Evolutionary conservation across 805 yeast genomes (phyloP), one percentile per base, ranked within the genome.

Genomic region (Candida bentonensis): DNA sequence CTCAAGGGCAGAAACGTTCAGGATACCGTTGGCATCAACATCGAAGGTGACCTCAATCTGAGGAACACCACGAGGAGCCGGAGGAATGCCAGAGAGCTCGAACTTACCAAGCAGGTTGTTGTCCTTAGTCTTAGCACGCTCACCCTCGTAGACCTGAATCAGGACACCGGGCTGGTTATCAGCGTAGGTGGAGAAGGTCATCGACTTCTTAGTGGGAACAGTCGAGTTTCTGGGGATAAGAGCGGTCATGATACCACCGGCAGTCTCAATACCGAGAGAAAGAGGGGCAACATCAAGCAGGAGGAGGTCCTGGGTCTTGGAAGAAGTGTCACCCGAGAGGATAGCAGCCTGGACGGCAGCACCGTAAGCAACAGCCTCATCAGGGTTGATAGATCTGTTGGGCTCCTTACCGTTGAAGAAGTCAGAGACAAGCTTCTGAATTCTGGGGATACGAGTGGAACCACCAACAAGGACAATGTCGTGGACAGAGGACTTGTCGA

Each of bases 241-340:
- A 73, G 85, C 85, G 67, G 96, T 88, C 95, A 88, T 87, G 70
- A 87, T 88, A 79, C 96, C 96, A 76, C 97, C 96, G 61, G 96
- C 96, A 56, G 96, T 88, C 74, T 88, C 96, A 69, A 88, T 87
- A 79, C 97, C 97, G 59, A 87, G 68, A 45, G 96, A 88, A 65
- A 88, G 76, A 68, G 97, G 96, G 61, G 96, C 94, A 66, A 88
- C 96, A 77, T 88, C 97, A 65, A 89, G 78, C 62, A 88, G 76
- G 64, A 89, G 73, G 67, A 87, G 74, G 67, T 87, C 96, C 74
- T 87, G 95, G 50, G 96, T 88, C 82, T 86, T 86, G 50, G 95
- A 79, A 36, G 96, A 87, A 56, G 89, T 80, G 70, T 87, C 96
- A 72, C 96, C 96, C 49, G 95, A 78, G 64, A 87, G 77, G 63